Base-by-base conservation (phyloP, 2,329 filamentous ascomycete genomes). In the Dryadomyces sulphureus region DNA sequence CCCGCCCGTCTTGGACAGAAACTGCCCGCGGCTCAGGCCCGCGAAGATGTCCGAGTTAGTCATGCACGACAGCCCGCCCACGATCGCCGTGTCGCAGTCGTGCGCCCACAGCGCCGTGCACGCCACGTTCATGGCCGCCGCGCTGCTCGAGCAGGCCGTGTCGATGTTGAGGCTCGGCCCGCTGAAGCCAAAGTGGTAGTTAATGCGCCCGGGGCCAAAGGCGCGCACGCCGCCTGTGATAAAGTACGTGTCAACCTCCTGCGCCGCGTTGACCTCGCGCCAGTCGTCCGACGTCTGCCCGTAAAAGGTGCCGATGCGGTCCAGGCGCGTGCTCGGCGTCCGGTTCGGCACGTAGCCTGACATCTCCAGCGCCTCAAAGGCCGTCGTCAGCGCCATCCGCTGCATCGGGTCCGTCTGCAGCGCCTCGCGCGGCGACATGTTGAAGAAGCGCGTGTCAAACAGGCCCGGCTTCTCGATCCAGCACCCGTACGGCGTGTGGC, bases 341-440 rank as follows among this genome's bases (percentile, higher is more conserved):
- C 81, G 69, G 60, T 84, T 82, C 0, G 81, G 78, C 6, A 86
- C 78, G 55, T 85, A 84, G 1, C 84, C 84, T 27, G 80, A 79
- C 77, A 84, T 84, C 59, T 92, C 85, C 41, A 92, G 68, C 0
- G 85, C 84, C 57, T 90, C 84, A 54, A 87, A 90, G 0, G 83
- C 83, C 3, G 84, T 87, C 8, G 80, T 75, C 20, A 92, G 65
- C 3, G 82, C 81, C 53, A 89, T 69, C 54, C 85, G 74, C 59
- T 87, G 84, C 73, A 86, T 86, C 0, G 85, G 85, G 58, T 90
- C 84, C 1, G 82, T 87, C 57, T 88, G 82, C 44, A 77, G 75
- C 24, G 85, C 85, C 62, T 40, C 38, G 7, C 38, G 38, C 5
- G 38, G 38, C 12, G 38, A 40, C 38, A 40, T 40, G 38, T 40